Conservation (phyloP, 352 stramenopile species). For the Pythium folliculosum region DNA sequence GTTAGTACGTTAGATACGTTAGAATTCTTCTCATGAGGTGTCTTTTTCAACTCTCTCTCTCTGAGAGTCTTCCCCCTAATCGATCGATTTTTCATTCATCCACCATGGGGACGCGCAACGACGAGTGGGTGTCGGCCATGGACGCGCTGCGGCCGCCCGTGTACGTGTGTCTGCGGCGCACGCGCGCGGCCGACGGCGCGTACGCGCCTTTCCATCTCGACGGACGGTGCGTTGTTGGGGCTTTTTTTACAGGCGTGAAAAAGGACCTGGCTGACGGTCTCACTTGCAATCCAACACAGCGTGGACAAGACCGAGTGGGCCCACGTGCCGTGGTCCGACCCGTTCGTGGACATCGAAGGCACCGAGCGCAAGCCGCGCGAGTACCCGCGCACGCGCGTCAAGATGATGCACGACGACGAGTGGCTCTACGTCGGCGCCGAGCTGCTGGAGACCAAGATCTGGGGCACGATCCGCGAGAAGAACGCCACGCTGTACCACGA, state of each 20-base stretch:
- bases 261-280: too few relatives aligned
- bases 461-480: constrained; percentile 66
- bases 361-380: constrained; percentile 39
- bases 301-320: constrained; percentile 71
- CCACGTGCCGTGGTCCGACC: constrained; percentile 64
- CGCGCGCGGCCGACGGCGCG: constrained; percentile 25
- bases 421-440: constrained; percentile 71
- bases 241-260: too few relatives aligned
- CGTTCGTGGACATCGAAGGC: constrained; percentile 84
- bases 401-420: constrained; percentile 85
- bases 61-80: neutral
- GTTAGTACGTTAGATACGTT: constrained; percentile 6
- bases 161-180: constrained; percentile 71
- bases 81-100: neutral
- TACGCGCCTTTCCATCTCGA: constrained; percentile 48
- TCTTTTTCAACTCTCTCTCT: neutral
- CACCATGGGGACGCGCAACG: constrained; percentile 14
- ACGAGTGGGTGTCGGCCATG: constrained; percentile 49
- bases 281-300: constrained; percentile 20
- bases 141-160: constrained; percentile 59
- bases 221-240: constrained; percentile 38
- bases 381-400: constrained; percentile 57
- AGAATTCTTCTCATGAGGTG: neutral
- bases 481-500: constrained; percentile 88
- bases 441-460: constrained; percentile 71